A percentile compares a stretch with the other conserved stretches of the same genome.
phyloP scores from a whole-genome alignment of 1,284 basidiomycete species.

The Cutaneotrichosporon dermatis region DNA sequence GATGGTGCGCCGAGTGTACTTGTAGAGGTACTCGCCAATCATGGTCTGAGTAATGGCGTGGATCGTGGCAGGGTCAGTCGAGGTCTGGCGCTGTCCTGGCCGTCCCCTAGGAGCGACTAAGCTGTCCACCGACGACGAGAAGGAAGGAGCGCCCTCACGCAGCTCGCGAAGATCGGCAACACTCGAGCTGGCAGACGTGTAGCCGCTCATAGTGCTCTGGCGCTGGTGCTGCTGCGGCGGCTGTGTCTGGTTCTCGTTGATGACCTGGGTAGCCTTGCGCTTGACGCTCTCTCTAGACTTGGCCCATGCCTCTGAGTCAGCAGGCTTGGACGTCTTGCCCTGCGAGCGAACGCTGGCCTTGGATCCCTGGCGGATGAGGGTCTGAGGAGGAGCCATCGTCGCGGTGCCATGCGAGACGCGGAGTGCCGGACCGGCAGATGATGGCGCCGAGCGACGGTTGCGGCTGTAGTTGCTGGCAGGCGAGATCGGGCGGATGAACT shows the following conservation, averaged over 20 bases:
- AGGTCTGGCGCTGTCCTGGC: slow-evolving; percentile 11
- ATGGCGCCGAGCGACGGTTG: slow-evolving; percentile 50
- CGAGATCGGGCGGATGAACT: slow-evolving; percentile 78
- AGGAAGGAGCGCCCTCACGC: slow-evolving; percentile 29
- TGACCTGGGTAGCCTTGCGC: slow-evolving; percentile 26
- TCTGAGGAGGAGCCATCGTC: slow-evolving; percentile 62
- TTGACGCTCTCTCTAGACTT: slow-evolving; percentile 41
- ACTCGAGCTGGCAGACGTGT: slow-evolving; percentile 34
- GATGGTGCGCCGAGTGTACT: slow-evolving; percentile 89
- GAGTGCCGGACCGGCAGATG: slow-evolving; percentile 49
- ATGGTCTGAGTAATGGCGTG: slow-evolving; percentile 99
- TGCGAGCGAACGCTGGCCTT: slow-evolving; percentile 65
- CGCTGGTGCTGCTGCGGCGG: background rate
- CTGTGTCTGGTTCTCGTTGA: slow-evolving; percentile 2
- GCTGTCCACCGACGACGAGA: slow-evolving; percentile 40
- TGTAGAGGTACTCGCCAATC: slow-evolving; percentile 98
- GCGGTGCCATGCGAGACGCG: slow-evolving; percentile 55
- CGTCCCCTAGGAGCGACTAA: slow-evolving; percentile 3
- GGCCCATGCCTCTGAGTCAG: slow-evolving; percentile 51
- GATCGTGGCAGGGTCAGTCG: slow-evolving; percentile 79
- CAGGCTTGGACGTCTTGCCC: slow-evolving; percentile 22
- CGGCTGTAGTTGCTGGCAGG: slow-evolving; percentile 54
- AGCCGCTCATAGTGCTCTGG: slow-evolving; percentile 23
- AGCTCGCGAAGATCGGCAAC: slow-evolving; percentile 20
- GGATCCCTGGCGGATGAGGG: slow-evolving; percentile 65